Evolutionary conservation across 2,329 filamentous ascomycete genomes (phyloP), one percentile per base, ranked within the genome.

Genomic region (Fusarium burgessii): DNA sequence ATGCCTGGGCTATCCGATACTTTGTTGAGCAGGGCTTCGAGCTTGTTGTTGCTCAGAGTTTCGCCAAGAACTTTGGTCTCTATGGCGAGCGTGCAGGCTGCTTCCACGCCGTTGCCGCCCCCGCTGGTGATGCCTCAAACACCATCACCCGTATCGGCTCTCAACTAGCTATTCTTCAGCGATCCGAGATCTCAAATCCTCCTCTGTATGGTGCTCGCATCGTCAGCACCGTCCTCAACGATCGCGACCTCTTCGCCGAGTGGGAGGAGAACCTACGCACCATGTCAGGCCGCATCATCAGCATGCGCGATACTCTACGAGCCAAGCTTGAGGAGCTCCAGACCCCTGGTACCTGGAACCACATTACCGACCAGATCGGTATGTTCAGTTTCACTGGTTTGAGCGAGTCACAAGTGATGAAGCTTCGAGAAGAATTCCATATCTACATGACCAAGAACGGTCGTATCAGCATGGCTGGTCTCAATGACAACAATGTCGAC

Each of bases 401-500:
- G 79, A 88, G 81, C 15, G 92, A 94, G 83, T 79, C 88, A 68
- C 93, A 96, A 80, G 93, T 95, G 11, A 75, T 88, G 74, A 90
- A 89, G 82, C 84, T 96, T 68, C 87, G 91, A 56, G 85, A 89
- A 67, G 88, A 93, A 54, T 89, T 86, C 65, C 93, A 96, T 80
- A 87, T 96, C 58, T 96, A 96, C 84, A 95, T 95, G 89, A 98
- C 95, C 73, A 98, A 98, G 89, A 99, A 99, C 79, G 96, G 96
- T 25, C 92, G 96, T 51, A 97, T 98, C 82, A 97, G 93, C 79
- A 98, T 99, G 95, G 96, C 96, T 8, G 96, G 96, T n/a, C 84
- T 98, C 73, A 98, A 98, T 82, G 92, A 93, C 29, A 84, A 91
- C 77, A 99, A 98, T 80, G 87, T 98, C 64, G 94, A 97, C 59